Evolutionary conservation across 2,329 filamentous ascomycete species (phyloP), one percentile per base, ranked within the genome.

Genomic region (Microthyrium microscopicum): DNA sequence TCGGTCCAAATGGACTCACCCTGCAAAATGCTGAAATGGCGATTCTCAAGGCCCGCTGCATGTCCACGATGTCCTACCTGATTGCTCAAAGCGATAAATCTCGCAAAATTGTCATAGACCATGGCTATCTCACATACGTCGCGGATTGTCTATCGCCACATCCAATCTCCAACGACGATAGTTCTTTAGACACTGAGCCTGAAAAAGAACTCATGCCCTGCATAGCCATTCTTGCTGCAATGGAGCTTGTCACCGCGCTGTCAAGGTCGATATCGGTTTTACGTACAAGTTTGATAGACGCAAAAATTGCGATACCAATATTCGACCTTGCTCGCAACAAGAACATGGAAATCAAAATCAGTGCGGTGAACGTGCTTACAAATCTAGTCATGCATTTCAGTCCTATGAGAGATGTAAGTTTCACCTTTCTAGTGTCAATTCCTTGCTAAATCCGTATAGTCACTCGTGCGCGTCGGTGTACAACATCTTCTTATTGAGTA

Each of bases 341-440:
- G 5, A 72, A 89, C 43, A 57, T 82, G 20, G 74, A 87, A 33
- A 75, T 95, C 4, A 78, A 85, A 49, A 76, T 89, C 48, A 83
- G 84, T 31, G 83, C 87, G 5, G 91, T 83, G 0, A 76, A 79
- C 22, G 76, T 78, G 5, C 70, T 91, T 25, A 83, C 77, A 45
- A 98, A 98, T 51, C 56, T 98, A 31, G 69, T 92, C 5, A 64
- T 84, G 29, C 82, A 92, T 41, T 81, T 91, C 45, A 94, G 85
- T 48, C 85, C 89, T 1, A 84, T 94, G 72, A 76, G 82, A 53
- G 74, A 83, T 51, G 82, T 87, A 53, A 61, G 75, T 37, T 26
- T 62, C 20, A 34, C 24, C 28, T n/a, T 21, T 13, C 7, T 34
- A 17, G 32, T 15, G 26, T 4, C 9, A 21, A 36, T 20, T 16